Evolutionary conservation across 129 eudicot genomes (phyloP), one percentile per base, ranked within the genome.

Genomic region (Dittrichia graveolens): DNA sequence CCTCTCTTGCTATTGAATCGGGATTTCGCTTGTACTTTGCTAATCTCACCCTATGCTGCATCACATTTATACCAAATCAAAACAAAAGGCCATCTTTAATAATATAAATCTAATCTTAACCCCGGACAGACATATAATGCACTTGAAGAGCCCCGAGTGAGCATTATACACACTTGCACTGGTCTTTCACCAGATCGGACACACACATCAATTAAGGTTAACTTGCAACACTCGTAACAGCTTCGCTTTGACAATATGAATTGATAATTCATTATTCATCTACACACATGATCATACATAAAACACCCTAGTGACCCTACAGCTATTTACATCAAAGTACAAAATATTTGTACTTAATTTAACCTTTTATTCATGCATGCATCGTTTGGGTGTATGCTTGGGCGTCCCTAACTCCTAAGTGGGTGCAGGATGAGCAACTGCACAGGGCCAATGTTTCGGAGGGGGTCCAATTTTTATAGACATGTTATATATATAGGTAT

Each of bases 1-100:
- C 99, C 74, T 94, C 91, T 37, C 61, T 84, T 64, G 40, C 78
- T 55, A 94, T 76, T 16, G 99, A 88, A 47, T 66, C 87, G 4
- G 71, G 60, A 79, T 70, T 89, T 83, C 99, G 86, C 79, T 86
- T 94, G 70, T 85, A 94, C 85, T 86, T 94, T 68, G 96, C 97
- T 85, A 94, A 73, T 76, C 96, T 90, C 78, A 94, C 86, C 85
- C 96, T 90, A 84, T 94, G 97, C 99, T 94, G 95, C 81, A 73
- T 10, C 77, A 52, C 60, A 72, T 52, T 52, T 39, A 39, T 42
- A 24, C 31, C 43, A 59, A 31, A 69, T 19, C 57, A 54, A 65
- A 70, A 61, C 10, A 65, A 72, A 83, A 69, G 15, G 38, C 40
- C 70, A 77, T 59, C 72, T 49, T n/a, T 45, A 50, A 63, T 11